Evolutionary conservation across 2,329 filamentous ascomycete genomes (phyloP), one percentile per base, ranked within the genome.

Genomic region (Ascochyta clinopodiicola): DNA sequence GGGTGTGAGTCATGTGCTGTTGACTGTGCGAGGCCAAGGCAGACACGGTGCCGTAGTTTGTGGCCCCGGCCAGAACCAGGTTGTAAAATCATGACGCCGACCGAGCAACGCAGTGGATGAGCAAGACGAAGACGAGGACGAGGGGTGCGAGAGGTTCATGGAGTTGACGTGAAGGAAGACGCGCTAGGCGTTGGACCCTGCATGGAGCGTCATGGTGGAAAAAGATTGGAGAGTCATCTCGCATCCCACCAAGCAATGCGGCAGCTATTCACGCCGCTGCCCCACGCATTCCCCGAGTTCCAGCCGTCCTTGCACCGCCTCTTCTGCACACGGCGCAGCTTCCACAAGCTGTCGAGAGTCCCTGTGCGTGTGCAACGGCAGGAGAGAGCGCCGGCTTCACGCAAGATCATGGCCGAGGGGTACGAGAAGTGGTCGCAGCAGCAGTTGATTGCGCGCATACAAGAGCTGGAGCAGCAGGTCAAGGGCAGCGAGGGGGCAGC

Each of bases 311-410:
- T 72, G 24, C 65, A 70, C 43, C 64, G 57, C n/a, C 47, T 70
- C 21, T 72, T 69, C 59, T 72, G 69, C 57, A 38, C 58, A 15
- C 64, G 56, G 4, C 68, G 68, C 55, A 58, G 59, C 37, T 71
- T 72, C 44, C 72, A 74, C 60, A 72, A 70, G 47, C 70, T 74
- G 12, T 75, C 72, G 7, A 64, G 69, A 43, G 63, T 71, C 8
- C 63, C 70, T 3, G 56, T 61, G 19, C 70, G 71, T 36, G 52
- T 64, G 0, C 62, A 57, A 37, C 48, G 63, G 24, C 65, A 62
- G 5, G 45, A 58, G 38, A 37, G 52, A 50, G 52, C 52, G 22
- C 35, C 53, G 17, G 51, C 52, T 31, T 58, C 59, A 13, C 53
- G 46, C 50, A 57, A 44, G 47, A 58, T 53, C 37, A 71, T 71